Conservation (phyloP, 345 rosid species). For the Bretschneidera sinensis region DNA sequence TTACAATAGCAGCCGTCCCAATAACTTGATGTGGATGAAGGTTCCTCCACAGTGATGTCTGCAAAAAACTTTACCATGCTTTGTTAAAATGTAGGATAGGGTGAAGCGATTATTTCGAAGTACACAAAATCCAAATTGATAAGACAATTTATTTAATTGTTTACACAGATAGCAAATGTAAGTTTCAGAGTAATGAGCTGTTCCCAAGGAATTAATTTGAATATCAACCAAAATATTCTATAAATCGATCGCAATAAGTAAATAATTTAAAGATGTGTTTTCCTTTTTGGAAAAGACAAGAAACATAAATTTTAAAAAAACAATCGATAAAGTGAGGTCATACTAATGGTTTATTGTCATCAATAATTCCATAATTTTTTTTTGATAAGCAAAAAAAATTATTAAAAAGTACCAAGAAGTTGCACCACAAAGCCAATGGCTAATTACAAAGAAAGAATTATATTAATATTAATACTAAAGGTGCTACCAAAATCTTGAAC, state of each 20-base stretch:
- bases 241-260: too few species aligned
- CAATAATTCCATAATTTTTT: too few species aligned
- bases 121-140: not conserved
- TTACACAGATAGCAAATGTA: not conserved
- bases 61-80: constrained; percentile 12
- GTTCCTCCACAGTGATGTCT: constrained; percentile 94
- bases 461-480: not conserved
- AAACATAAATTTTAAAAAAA: too few species aligned
- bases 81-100: constrained; percentile 4
- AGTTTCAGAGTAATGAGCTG: not conserved
- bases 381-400: too few species aligned
- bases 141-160: not conserved
- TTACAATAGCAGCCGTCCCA: constrained; percentile 63
- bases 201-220: not conserved
- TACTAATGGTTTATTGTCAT: too few species aligned
- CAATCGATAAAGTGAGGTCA: too few species aligned
- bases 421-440: too few species aligned
- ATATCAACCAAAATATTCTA: not conserved
- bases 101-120: not conserved
- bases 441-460: too few species aligned
- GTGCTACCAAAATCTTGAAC: constrained; percentile 12
- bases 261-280: too few species aligned
- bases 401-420: too few species aligned
- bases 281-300: too few species aligned
- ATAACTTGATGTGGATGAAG: constrained; percentile 87